phyloP scores from a whole-genome alignment of 257 asterid genomes.

The Solanum pimpinellifolium region DNA sequence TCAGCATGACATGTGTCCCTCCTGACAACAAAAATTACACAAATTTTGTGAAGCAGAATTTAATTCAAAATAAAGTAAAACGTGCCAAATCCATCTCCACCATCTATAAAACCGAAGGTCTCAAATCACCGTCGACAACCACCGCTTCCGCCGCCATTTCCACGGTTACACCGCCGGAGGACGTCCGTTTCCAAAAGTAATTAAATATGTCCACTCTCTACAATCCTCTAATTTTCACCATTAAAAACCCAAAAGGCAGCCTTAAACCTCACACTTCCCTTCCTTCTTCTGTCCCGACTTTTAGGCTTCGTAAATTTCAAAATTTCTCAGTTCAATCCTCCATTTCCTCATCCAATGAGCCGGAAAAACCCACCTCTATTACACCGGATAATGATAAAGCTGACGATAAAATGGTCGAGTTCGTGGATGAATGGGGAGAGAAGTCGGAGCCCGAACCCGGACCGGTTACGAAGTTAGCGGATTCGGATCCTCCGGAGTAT shows the following conservation, averaged over 20 bases:
- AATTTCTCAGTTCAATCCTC: not conserved
- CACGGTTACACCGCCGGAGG: not conserved
- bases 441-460: conserved; percentile 52
- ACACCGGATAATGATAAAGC: not conserved
- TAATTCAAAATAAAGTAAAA: not conserved
- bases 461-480: conserved; percentile 31
- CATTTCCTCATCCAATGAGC: conserved; percentile 5
- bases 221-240: not conserved
- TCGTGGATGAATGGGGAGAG: conserved; percentile 82
- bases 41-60: not conserved
- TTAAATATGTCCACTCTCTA: not conserved
- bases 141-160: not conserved
- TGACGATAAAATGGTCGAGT: conserved; percentile 6
- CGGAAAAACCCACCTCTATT: not conserved
- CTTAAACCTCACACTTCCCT: not conserved
- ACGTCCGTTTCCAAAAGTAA: not conserved
- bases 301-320: not conserved
- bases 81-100: not conserved
- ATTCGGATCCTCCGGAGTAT: conserved; percentile 46
- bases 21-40: not conserved
- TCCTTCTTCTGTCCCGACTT: not conserved
- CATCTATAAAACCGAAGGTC: not conserved
- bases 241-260: not conserved
- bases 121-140: not conserved
- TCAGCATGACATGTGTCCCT: not conserved